Base-by-base conservation (phyloP, 257 asterid species). In the Plectranthus barbatus region DNA sequence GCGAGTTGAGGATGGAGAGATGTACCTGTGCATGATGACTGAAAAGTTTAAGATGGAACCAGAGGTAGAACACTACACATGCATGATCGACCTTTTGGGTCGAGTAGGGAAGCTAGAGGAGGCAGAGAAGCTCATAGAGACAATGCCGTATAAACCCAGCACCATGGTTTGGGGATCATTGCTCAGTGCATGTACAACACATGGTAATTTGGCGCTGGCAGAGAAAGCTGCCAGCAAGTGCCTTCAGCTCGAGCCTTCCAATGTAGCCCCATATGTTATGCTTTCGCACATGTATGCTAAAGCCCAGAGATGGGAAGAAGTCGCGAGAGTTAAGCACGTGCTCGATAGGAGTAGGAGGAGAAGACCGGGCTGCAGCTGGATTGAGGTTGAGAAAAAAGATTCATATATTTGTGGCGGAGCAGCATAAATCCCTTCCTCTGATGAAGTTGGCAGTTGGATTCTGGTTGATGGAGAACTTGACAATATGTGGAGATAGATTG, bases 291-390 rank as follows among this genome's bases (percentile, higher is more conserved):
- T 84, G 73, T 82, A 82, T 52, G 79, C 87, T 26, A 48, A 64
- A 29, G 74, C 72, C 34, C 68, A 66, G 10, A 72, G 77, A 81
- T 89, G 88, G 91, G 95, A 86, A 64, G 87, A 88, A 55, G 88
- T 88, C 14, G 83, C 84, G 0, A 76, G 46, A 18, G 67, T 83
- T 29, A 82, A 53, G 68, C 41, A 56, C 3, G 76, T 86, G 81
- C 75, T 78, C 13, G 83, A 79, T 23, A 71, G 56, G 52, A 68
- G 80, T 33, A 74, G 77, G 68, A 84, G 64, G 71, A 79, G 81
- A 67, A 79, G 79, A 70, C 83, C 86, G 1, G 96, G 93, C 7
- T 79, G 81, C 72, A 89, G 96, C 72, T 89, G 95, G 93, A 86
- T 84, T 39, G 91, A 76, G 72, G 73, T 75, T 21, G 85, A 77